Base-by-base conservation (phyloP, 2,329 filamentous ascomycete genomes). In the Hypoxylon sp. region DNA sequence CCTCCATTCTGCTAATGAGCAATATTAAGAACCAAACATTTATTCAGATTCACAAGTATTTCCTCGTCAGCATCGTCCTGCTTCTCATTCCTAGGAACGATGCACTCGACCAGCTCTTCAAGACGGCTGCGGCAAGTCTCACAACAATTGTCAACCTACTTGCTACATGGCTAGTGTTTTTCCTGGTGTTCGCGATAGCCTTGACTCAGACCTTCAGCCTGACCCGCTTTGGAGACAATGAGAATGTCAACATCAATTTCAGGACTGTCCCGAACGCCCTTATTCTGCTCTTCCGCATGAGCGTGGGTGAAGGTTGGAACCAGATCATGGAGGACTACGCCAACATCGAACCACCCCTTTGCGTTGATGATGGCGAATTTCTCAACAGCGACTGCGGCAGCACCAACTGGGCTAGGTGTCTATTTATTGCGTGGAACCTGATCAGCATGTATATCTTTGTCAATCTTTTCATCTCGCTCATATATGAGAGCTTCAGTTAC, bases 391-490 rank as follows among this genome's bases (percentile, higher is more conserved):
- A 99, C 81, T 99, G 96, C 77, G 96, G 96, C 65, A 97, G 95
- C 81, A 88, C 90, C 55, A 87, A 90, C 42, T 99, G 96, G 94
- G 94, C 96, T 6, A 87, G 94, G 56, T 89, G 90, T 35, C 85
- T 99, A 9, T 99, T 99, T 83, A 94, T 98, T 64, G 89, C 92
- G 3, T 99, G 96, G 96, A 99, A 99, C 83, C 95, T 99, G 75
- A 87, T 99, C 81, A 98, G 95, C 92, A 99, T 99, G 96, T 99
- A 99, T 82, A 97, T 99, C 76, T 99, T 99, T 77, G 95, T 98
- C 77, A 98, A 95, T 77, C 83, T 99, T 78, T 99, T 99, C 80
- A 95, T 99, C 65, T 99, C 96, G 53, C 90, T 99, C 79, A 99
- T 99, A 74, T 99, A 97, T 82, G 96, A 99, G 83, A 98, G 94